Base-by-base conservation (phyloP, 805 yeast species). In the Wickerhamomyces kurtzmanii region DNA sequence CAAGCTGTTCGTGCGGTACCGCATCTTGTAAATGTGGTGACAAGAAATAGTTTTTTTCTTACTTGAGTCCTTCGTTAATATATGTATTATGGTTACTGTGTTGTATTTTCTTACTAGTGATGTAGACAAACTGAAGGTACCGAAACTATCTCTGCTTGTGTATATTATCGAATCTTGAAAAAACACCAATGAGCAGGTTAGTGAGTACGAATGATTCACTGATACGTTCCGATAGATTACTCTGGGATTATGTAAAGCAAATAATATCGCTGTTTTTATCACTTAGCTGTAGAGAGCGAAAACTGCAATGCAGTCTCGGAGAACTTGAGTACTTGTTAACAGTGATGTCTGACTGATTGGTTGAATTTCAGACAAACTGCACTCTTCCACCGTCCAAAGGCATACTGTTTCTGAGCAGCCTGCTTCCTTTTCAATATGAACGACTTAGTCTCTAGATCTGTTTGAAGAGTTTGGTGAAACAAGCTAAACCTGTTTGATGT, bases 211-310 rank as follows among this genome's bases (percentile, higher is more conserved):
- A 12, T 7, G 12, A 20, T 13, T n/a, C n/a, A n/a, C n/a, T n/a
- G n/a, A n/a, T n/a, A n/a, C n/a, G n/a, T n/a, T n/a, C n/a, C n/a
- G n/a, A n/a, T n/a, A n/a, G n/a, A n/a, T n/a, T n/a, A n/a, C n/a
- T n/a, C n/a, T n/a, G n/a, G n/a, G n/a, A n/a, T n/a, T n/a, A n/a
- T n/a, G n/a, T n/a, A n/a, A n/a, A n/a, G n/a, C n/a, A n/a, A n/a
- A n/a, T n/a, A n/a, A n/a, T n/a, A 26, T 45, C 50, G 50, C 50
- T 45, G 26, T 36, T 31, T 31, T 39, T 43, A 42, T 43, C 50
- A 45, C 48, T 45, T 45, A 29, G 20, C 29, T 27, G 29, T 12
- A n/a, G 12, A n/a, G 12, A 8, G 9, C n/a, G n/a, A n/a, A n/a
- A n/a, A n/a, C n/a, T n/a, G n/a, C n/a, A n/a, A n/a, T n/a, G n/a